Evolutionary conservation across 129 eudicot genomes (phyloP), one percentile per base, ranked within the genome.

Genomic region (Tagetes patula): DNA sequence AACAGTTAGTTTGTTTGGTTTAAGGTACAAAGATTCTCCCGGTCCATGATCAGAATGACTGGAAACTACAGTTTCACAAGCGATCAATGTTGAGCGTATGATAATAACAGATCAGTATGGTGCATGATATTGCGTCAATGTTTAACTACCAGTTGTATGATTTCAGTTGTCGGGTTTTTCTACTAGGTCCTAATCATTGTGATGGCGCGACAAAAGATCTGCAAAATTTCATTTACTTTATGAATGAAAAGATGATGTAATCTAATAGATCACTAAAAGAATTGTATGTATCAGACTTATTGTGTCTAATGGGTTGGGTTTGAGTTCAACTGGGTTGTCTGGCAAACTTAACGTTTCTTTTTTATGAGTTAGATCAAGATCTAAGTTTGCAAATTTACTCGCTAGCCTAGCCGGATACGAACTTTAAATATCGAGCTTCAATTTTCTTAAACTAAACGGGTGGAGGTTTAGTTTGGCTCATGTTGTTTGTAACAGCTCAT

Each of bases 1-100:
- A 76, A 79, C 77, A 13, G 32, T 49, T 61, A 43, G 68, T 55
- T 39, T 36, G 71, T 70, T 71, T 52, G 50, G 54, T 78, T 41
- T 53, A 69, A 56, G 70, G 61, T 68, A 20, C 37, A 52, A 76
- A 67, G 13, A 62, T 77, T 46, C 10, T 10, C 75, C 9, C 20
- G 75, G 47, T 67, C 67, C 67, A 36, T 67, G 59, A 67, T 55
- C 60, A 10, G 33, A 42, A 61, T 72, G 77, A 65, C 72, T 71
- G 71, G 72, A 64, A 14, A 52, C 53, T 62, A 77, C 65, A 33
- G 41, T 33, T 31, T 61, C 40, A 59, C 43, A 48, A n/a, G 39
- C 52, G 5, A 31, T 30, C 42, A 3, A 67, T 59, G 75, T 46
- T 60, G 69, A 47, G 64, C 81, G 1, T 61, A 36, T 61, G 36